Percentiles rank a stretch among this genome's conserved stretches.
phyloP scores from a whole-genome alignment of 163 green algal species.

The Coccomyxa subellipsoidea region DNA sequence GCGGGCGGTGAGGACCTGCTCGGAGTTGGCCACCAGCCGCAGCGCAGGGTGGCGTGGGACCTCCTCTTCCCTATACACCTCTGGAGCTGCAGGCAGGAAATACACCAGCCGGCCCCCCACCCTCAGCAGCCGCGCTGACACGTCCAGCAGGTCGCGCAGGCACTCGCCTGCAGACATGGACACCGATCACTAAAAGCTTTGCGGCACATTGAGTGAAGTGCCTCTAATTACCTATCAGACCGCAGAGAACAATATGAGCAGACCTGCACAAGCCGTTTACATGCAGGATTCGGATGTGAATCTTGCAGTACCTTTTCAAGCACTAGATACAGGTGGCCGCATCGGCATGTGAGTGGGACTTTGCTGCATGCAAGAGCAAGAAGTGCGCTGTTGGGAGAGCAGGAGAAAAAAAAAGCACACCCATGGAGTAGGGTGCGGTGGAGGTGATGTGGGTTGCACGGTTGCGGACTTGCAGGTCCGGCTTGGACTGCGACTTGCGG shows the following conservation, averaged over 20 bases:
- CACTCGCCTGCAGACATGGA: conserved; percentile 62
- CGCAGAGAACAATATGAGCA: no score
- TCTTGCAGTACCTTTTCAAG: neutral
- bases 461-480: conserved; percentile 27
- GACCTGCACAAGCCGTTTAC: no score
- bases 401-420: neutral
- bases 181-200: neutral
- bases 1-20: conserved; percentile 67
- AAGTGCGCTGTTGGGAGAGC: conserved; percentile 6
- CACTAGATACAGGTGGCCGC: neutral
- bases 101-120: conserved; percentile 69
- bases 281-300: no score
- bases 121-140: conserved; percentile 65
- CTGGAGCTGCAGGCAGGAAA: conserved; percentile 68
- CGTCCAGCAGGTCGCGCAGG: conserved; percentile 84
- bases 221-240: no score
- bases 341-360: neutral
- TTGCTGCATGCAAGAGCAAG: neutral
- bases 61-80: conserved; percentile 44
- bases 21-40: conserved; percentile 57
- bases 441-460: conserved; percentile 47
- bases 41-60: conserved; percentile 62
- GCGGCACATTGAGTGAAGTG: no score
- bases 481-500: conserved; percentile 62
- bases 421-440: conserved; percentile 75